Base-by-base conservation (phyloP, 2,329 filamentous ascomycete genomes). In the Pseudodiploospora longispora region DNA sequence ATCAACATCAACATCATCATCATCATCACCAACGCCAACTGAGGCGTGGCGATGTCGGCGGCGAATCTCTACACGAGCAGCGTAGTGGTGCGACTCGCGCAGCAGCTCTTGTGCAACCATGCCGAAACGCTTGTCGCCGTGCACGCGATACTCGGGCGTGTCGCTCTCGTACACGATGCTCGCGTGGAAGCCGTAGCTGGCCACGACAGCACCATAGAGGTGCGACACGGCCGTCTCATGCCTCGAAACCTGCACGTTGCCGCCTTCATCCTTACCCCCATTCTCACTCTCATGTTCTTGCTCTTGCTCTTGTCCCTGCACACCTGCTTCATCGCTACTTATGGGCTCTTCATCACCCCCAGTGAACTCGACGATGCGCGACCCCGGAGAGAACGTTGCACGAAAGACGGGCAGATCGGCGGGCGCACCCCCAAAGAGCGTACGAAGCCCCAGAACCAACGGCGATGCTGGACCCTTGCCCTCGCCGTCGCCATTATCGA, bases 81-180 rank as follows among this genome's bases (percentile, higher is more conserved):
- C 51, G 51, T 80, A 81, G 19, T 65, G 63, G 44, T 80, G 76
- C 32, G 67, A 67, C 47, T 70, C 60, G 46, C 65, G 63, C n/a
- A 95, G 66, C 6, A 91, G 75, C 55, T 88, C 82, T 42, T 80
- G 75, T 0, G 88, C 90, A 0, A 88, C 89, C 78, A 95, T 87
- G 45, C 82, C 76, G 65, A 97, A 97, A 19, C 91, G 76, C 59
- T 84, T 78, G 30, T 74, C 72, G 9, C 91, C 91, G 56, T 85
- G 82, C 52, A 79, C 77, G 49, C 91, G 83, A 63, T 91, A 91
- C 51, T 80, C 83, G 0, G 78, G 70, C 0, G 90, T 94, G 62
- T 97, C 91, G 62, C 86, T 93, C 67, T 96, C 89, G 54, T 87
- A 89, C 27, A 97, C 88, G 4, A 97, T 74, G 36, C 83, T 82